Evolutionary conservation across 805 yeast genomes (phyloP).

Genomic region (Saturnispora besseyi): DNA sequence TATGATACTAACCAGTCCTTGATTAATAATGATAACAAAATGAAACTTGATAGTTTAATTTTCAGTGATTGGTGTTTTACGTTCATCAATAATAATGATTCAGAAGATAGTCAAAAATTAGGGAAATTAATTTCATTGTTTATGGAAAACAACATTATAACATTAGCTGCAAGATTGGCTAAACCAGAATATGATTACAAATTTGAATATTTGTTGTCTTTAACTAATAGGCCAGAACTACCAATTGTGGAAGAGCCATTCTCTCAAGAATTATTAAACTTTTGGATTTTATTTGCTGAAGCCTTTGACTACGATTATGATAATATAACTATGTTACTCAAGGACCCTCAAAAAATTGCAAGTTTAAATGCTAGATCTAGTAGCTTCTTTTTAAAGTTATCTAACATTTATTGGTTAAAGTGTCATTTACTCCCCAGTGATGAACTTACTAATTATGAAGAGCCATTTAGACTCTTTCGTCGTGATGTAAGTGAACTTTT

Average conservation of each 20-base stretch:
- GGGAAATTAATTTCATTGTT: conserved; percentile 37
- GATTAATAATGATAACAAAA: conserved; percentile 27
- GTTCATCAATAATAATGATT: conserved; percentile 27
- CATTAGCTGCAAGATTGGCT: conserved; percentile 33
- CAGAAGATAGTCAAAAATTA: conserved; percentile 33
- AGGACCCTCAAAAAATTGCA: conserved; percentile 25
- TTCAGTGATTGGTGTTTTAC: conserved; percentile 38
- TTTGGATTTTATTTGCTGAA: conserved; percentile 65
- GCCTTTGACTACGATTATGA: conserved; percentile 42
- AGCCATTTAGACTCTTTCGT: conserved; percentile 61
- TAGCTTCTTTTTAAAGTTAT: conserved; percentile 40
- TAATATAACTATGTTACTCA: conserved; percentile 24
- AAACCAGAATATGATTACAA: conserved; percentile 31
- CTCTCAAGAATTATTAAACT: conserved; percentile 46
- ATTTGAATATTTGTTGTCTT: conserved; percentile 39
- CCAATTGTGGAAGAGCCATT: conserved; percentile 55
- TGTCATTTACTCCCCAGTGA: conserved; percentile 34
- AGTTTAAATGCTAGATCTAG: conserved; percentile 27
- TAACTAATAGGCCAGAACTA: conserved; percentile 48
- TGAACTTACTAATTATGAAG: conserved; percentile 26
- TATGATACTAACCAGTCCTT: conserved; percentile 39
- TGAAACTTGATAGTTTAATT: conserved; percentile 27
- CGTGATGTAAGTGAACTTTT: conserved; percentile 70
- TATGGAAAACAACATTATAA: conserved; percentile 38
- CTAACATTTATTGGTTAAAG: conserved; percentile 62